Percentiles rank a stretch among this genome's conserved stretches.
Conservation (phyloP, 108 stramenopile genomes). For the Bacterosira constricta region DNA sequence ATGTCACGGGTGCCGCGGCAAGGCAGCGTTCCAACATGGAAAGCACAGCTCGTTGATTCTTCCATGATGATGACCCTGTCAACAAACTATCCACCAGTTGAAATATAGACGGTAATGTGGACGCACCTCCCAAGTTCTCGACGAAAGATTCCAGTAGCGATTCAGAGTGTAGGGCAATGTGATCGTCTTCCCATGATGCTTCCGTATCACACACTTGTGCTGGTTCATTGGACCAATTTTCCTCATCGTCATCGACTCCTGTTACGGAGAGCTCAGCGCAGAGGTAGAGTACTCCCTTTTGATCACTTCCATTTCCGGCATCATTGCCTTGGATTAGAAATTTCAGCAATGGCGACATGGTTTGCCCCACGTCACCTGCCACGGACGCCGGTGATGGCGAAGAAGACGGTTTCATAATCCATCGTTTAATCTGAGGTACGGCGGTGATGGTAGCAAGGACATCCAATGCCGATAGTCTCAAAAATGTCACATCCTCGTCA, state of each 20-base stretch:
- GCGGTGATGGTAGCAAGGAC: constrained; percentile 51
- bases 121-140: constrained; percentile 50
- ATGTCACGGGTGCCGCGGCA: constrained; percentile 61
- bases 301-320: neutral
- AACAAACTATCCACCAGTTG: constrained; percentile 54
- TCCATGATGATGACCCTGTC: constrained; percentile 28
- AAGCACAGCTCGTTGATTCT: constrained; percentile 52
- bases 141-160: constrained; percentile 62
- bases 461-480: constrained; percentile 55
- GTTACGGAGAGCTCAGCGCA: constrained; percentile 34
- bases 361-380: constrained; percentile 5
- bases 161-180: constrained; percentile 57
- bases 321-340: constrained; percentile 46
- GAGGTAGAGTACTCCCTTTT: constrained; percentile 27
- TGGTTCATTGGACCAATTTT: constrained; percentile 57
- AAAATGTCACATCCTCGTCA: constrained; percentile 14
- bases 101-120: constrained; percentile 52
- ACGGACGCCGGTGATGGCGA: constrained; percentile 9
- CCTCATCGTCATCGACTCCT: constrained; percentile 53
- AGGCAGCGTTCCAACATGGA: constrained; percentile 64
- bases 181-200: constrained; percentile 55
- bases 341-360: constrained; percentile 21
- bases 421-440: constrained; percentile 58
- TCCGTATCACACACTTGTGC: constrained; percentile 52
- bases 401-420: constrained; percentile 18